Base-by-base conservation (phyloP, 1,284 basidiomycete species). In the Ceratobasidium sp. region DNA sequence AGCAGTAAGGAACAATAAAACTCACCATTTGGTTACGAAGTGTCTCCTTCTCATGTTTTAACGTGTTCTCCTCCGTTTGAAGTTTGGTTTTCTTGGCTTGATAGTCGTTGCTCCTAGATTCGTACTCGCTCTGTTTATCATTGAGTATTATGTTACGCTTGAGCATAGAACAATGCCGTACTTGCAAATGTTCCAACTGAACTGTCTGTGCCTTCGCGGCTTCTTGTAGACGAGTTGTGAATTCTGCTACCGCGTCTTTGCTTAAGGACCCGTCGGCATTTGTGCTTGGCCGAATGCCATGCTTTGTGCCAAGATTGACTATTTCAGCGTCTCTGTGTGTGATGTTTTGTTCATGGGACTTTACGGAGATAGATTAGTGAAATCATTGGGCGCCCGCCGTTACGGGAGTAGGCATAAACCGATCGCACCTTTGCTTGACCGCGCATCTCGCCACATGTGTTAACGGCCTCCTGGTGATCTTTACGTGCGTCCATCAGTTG, bases 341-440 rank as follows among this genome's bases (percentile, higher is more conserved):
- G 46, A 97, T 85, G n/a, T 94, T 93, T 72, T 89, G 87, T 79
- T 93, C 90, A 84, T 97, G 94, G 9, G 90, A 89, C 95, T 97
- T 80, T 5, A 33, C 12, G 44, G 10, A 58, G n/a, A n/a, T n/a
- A 58, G 23, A 44, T 26, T 53, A 69, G 46, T 39, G 23, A 40
- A 5, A 15, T 23, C 40, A 49, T 23, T 20, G 18, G 66, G 20
- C 46, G n/a, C n/a, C n/a, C n/a, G n/a, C n/a, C n/a, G n/a, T n/a
- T n/a, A n/a, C n/a, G n/a, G n/a, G n/a, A n/a, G n/a, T n/a, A n/a
- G n/a, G n/a, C n/a, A n/a, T n/a, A n/a, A n/a, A n/a, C n/a, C n/a
- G 12, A 71, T 81, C 83, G 44, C 81, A 90, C 94, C 85, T 92
- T 90, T 55, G 90, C 90, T 82, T 94, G 91, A 0, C 91, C 91